Evolutionary conservation across 2,329 filamentous ascomycete genomes (phyloP).

Genomic region (Xylariaceae sp.): DNA sequence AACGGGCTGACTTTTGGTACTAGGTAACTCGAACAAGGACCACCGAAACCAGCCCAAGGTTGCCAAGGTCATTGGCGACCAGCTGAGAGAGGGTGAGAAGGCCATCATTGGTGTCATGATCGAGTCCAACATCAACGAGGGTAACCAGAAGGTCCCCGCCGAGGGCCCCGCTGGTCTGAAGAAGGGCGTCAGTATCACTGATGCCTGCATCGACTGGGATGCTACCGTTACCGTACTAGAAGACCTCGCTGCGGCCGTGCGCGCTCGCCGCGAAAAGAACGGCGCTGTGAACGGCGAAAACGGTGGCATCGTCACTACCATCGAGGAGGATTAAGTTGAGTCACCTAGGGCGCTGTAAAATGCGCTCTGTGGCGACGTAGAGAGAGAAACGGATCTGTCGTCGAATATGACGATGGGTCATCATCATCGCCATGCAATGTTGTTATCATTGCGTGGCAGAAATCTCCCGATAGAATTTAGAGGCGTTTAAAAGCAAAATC

Average conservation of each 20-base stretch:
- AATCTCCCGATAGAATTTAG: background rate
- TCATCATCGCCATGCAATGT: background rate
- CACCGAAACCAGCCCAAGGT: constrained; percentile 97
- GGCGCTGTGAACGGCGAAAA: constrained; percentile 32
- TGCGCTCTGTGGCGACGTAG: background rate
- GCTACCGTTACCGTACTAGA: constrained; percentile 75
- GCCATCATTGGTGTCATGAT: constrained; percentile 97
- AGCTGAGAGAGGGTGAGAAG: constrained; percentile 80
- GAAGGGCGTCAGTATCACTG: constrained; percentile 90
- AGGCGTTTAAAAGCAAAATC: constrained; percentile 3
- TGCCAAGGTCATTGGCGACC: constrained; percentile 72
- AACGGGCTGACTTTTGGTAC: constrained; percentile 12
- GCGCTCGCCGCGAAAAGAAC: constrained; percentile 60
- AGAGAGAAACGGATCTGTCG: background rate
- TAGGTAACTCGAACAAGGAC: constrained; percentile 94
- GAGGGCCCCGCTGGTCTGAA: constrained; percentile 74
- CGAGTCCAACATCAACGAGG: constrained; percentile 93
- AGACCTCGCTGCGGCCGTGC: constrained; percentile 77
- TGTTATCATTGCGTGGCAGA: background rate
- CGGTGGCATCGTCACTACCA: constrained; percentile 37
- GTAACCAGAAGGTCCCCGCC: constrained; percentile 78
- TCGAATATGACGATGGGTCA: background rate
- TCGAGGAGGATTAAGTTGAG: constrained; percentile 45
- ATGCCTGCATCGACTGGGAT: constrained; percentile 95
- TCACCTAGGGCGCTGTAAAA: background rate